Percentiles rank a stretch among this genome's conserved stretches.
These are phyloP conservation scores for Mitragyna speciosa DNA, from an alignment of 257 asterid species.

Conservation along the genomic window DNA sequence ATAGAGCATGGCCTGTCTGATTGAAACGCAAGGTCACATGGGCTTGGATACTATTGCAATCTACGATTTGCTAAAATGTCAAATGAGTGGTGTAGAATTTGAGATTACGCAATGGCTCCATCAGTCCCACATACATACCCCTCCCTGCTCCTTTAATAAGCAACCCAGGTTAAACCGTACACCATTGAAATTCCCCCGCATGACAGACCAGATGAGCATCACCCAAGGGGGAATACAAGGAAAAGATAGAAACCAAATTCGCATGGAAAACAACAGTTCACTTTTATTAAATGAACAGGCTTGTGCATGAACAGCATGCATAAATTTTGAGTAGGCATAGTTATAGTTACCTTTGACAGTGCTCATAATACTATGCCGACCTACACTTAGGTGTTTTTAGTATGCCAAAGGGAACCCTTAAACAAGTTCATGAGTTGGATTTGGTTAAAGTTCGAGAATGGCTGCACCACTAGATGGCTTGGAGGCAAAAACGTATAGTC, in stretches of 20 bases:
- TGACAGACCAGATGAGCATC: neutral
- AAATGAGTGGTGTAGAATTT: neutral
- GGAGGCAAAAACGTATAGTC: slow-evolving; percentile 78
- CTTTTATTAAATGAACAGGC: neutral
- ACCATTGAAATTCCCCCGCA: neutral
- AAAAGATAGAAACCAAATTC: neutral
- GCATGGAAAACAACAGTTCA: neutral
- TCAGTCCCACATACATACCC: neutral
- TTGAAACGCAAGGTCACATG: slow-evolving; percentile 7
- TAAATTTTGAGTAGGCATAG: neutral
- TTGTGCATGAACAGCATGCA: neutral
- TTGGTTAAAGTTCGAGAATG: slow-evolving; percentile 50
- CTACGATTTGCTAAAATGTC: neutral
- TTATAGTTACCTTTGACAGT: neutral
- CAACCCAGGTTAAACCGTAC: neutral
- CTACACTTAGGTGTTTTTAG: neutral
- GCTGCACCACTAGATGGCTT: slow-evolving; percentile 99
- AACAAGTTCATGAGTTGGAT: neutral
- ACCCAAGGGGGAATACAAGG: neutral
- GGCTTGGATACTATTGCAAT: neutral
- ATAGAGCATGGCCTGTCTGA: neutral
- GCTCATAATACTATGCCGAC: neutral
- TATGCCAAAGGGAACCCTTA: neutral
- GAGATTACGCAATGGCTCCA: neutral
- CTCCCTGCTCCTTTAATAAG: neutral